Conservation (phyloP, 1,284 basidiomycete genomes). For the Tilletia walkeri region DNA sequence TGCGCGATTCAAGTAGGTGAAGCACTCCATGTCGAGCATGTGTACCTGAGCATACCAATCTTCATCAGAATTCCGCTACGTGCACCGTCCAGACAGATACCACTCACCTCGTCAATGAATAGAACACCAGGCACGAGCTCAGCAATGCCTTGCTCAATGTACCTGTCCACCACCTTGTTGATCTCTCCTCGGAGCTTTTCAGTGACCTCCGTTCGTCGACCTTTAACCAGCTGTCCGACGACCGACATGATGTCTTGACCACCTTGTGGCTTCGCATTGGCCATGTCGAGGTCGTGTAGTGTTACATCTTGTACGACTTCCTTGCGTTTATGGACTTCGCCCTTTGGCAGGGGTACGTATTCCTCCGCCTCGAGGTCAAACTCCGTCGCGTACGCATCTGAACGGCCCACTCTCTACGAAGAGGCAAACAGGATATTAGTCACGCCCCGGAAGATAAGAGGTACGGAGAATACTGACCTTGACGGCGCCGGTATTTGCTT, state of each 20-base stretch:
- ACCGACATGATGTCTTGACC: conserved; percentile 99
- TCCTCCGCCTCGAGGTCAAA: conserved; percentile 98
- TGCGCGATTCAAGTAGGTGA: conserved; percentile 94
- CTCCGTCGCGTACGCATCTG: conserved; percentile 96
- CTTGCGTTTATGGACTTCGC: conserved; percentile 95
- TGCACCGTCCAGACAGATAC: not conserved
- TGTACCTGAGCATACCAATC: conserved; percentile 69
- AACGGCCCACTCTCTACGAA: conserved; percentile 83
- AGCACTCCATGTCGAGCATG: conserved; percentile 99
- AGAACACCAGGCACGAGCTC: conserved; percentile 96
- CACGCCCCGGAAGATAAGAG: conserved; percentile 9
- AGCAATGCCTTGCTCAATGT: conserved; percentile 96
- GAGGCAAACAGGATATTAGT: not conserved
- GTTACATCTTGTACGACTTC: conserved; percentile 97
- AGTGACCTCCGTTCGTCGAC: conserved; percentile 89
- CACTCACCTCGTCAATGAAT: conserved; percentile 90
- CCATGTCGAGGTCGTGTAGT: conserved; percentile 91
- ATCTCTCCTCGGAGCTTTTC: conserved; percentile 94
- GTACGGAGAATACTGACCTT: conserved; percentile 64
- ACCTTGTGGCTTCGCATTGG: conserved; percentile 87
- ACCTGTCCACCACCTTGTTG: conserved; percentile 95
- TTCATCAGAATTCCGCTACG: not conserved
- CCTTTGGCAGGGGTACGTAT: conserved; percentile 95
- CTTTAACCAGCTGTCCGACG: conserved; percentile 94
- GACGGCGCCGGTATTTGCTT: conserved; percentile 89